A percentile compares a stretch with the other conserved stretches of the same genome.
Evolutionary conservation across 306 rosid species (phyloP).

Genomic region (Castanea sativa): DNA sequence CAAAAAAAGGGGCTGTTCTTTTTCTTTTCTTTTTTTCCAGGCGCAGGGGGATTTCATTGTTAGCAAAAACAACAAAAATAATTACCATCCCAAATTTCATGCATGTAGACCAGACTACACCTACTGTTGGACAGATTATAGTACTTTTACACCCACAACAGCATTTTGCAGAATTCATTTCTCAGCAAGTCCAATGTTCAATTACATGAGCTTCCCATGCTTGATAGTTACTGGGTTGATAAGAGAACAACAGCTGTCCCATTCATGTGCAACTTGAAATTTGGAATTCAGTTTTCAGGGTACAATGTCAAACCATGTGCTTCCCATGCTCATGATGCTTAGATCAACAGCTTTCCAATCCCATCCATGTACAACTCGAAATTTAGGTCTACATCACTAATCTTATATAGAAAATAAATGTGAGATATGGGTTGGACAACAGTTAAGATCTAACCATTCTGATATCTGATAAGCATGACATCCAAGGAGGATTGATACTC

Average conservation of each 20-base stretch:
- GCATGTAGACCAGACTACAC: neutral
- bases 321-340: too few relatives aligned
- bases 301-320: too few relatives aligned
- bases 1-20: too few relatives aligned
- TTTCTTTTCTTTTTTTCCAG: too few relatives aligned
- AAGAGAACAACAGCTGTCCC: neutral
- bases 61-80: too few relatives aligned
- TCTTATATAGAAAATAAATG: too few relatives aligned
- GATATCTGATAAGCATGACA: neutral
- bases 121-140: neutral
- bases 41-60: too few relatives aligned
- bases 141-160: neutral
- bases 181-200: neutral
- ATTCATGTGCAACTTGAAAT: neutral
- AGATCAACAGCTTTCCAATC: too few relatives aligned
- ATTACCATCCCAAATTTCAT: too few relatives aligned
- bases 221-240: neutral
- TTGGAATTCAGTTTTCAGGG: neutral
- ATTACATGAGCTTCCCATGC: neutral
- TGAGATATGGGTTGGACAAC: neutral
- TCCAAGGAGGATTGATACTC: neutral
- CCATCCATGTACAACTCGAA: too few relatives aligned
- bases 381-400: too few relatives aligned
- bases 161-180: neutral
- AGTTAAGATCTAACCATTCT: neutral